Evolutionary conservation across 495 filamentous ascomycete species (phyloP).

Genomic region (Pseudomonodictys pantanalensis): DNA sequence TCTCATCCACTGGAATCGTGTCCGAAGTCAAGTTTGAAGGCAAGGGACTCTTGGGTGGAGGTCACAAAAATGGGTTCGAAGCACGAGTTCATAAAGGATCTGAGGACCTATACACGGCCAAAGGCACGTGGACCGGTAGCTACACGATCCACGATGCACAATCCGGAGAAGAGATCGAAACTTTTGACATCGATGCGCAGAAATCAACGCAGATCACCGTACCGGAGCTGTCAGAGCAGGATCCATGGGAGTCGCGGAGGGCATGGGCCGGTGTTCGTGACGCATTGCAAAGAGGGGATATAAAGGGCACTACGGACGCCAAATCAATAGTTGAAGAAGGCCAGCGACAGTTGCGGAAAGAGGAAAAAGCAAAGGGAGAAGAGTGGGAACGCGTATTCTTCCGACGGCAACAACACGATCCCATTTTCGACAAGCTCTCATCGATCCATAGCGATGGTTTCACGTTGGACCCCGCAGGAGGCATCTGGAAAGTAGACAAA

Average conservation of each 20-base stretch:
- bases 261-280: conserved; percentile 11
- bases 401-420: not conserved
- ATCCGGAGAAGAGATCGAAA: conserved; percentile 10
- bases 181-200: not conserved
- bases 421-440: conserved; percentile 13
- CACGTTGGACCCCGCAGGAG: conserved; percentile 2
- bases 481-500: conserved; percentile 21
- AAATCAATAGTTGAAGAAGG: conserved; percentile 21
- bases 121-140: conserved; percentile 10
- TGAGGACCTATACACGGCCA: conserved; percentile 7
- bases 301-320: conserved; percentile 13
- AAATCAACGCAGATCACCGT: not conserved
- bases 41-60: conserved; percentile 8
- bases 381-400: conserved; percentile 24
- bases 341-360: conserved; percentile 18
- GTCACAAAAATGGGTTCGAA: conserved; percentile 11
- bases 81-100: not conserved
- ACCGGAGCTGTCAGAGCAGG: not conserved
- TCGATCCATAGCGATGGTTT: not conserved
- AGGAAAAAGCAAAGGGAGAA: conserved; percentile 6
- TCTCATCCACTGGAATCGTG: conserved; percentile 1
- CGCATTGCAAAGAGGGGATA: conserved; percentile 8
- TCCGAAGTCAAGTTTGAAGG: conserved; percentile 21
- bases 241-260: conserved; percentile 19
- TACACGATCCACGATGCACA: conserved; percentile 12